Conservation (phyloP, 805 yeast species). For the Metschnikowia gruessii region DNA sequence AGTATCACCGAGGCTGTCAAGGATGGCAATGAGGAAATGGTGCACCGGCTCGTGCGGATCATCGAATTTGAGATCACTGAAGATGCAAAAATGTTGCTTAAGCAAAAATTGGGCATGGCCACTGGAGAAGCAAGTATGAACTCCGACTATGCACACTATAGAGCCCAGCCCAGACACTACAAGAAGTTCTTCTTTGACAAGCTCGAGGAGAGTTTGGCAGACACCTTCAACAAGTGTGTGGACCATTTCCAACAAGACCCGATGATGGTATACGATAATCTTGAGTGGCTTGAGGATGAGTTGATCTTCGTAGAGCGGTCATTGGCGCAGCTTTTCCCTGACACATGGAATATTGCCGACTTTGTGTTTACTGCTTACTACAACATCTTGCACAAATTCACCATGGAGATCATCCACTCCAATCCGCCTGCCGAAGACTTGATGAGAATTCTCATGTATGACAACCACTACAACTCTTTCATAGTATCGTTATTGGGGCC, state of each 20-base stretch:
- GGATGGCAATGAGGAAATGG: constrained; percentile 62
- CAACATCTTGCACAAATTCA: constrained; percentile 56
- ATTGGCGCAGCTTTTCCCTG: constrained; percentile 60
- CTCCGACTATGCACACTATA: constrained; percentile 28
- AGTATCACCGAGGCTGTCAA: constrained; percentile 71
- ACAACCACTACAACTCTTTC: constrained; percentile 55
- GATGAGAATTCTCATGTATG: constrained; percentile 71
- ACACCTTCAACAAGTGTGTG: constrained; percentile 65
- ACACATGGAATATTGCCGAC: constrained; percentile 67
- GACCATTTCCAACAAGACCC: constrained; percentile 48
- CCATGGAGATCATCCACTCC: constrained; percentile 58
- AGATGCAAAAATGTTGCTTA: constrained; percentile 54
- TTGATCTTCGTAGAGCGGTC: constrained; percentile 61
- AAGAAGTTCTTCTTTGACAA: constrained; percentile 56
- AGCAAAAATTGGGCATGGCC: constrained; percentile 27
- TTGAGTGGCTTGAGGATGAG: constrained; percentile 85
- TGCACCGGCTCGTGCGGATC: constrained; percentile 70
- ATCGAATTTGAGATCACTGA: constrained; percentile 78
- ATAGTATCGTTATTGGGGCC: constrained; percentile 26
- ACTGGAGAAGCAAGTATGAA: constrained; percentile 18
- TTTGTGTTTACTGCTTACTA: constrained; percentile 66
- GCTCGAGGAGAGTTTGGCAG: constrained; percentile 57
- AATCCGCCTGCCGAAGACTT: constrained; percentile 82
- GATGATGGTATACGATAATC: constrained; percentile 61
- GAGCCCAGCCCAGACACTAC: constrained; percentile 53